A percentile compares a stretch with the other conserved stretches of the same genome.
Conservation (phyloP, 2,329 filamentous ascomycete genomes). For the Exserohilum rostratum region DNA sequence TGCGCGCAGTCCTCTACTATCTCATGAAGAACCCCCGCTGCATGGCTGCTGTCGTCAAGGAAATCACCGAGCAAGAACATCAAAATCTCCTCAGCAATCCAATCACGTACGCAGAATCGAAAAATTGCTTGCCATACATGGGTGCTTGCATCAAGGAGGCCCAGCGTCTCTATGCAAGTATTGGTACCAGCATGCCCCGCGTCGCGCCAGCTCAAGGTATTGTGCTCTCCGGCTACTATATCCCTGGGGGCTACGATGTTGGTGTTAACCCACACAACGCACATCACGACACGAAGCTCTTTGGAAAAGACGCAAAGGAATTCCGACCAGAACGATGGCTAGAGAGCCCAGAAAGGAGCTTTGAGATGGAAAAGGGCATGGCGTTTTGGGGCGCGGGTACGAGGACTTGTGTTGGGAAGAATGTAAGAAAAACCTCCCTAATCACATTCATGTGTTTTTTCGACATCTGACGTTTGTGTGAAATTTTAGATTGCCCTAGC, state of each 20-base stretch:
- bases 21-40: constrained; percentile 41
- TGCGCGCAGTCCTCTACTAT: constrained; percentile 47
- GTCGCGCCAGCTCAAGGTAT: constrained; percentile 28
- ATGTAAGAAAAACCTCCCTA: constrained; percentile 9
- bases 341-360: constrained; percentile 12
- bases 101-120: constrained; percentile 23
- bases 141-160: constrained; percentile 43
- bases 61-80: constrained; percentile 22
- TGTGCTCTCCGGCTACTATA: constrained; percentile 23
- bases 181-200: constrained; percentile 33
- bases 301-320: constrained; percentile 53
- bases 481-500: constrained; percentile 17
- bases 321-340: constrained; percentile 60
- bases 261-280: constrained; percentile 46
- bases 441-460: background rate
- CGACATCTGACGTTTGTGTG: background rate
- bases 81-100: constrained; percentile 19
- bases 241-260: constrained; percentile 45
- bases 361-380: constrained; percentile 28
- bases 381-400: constrained; percentile 20
- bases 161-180: constrained; percentile 25
- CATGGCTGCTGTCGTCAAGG: constrained; percentile 23
- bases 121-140: constrained; percentile 32
- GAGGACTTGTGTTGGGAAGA: constrained; percentile 30
- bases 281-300: constrained; percentile 50